Conservation (phyloP, 2,329 filamentous ascomycete species). For the Neofusicoccum kwambonambiense region DNA sequence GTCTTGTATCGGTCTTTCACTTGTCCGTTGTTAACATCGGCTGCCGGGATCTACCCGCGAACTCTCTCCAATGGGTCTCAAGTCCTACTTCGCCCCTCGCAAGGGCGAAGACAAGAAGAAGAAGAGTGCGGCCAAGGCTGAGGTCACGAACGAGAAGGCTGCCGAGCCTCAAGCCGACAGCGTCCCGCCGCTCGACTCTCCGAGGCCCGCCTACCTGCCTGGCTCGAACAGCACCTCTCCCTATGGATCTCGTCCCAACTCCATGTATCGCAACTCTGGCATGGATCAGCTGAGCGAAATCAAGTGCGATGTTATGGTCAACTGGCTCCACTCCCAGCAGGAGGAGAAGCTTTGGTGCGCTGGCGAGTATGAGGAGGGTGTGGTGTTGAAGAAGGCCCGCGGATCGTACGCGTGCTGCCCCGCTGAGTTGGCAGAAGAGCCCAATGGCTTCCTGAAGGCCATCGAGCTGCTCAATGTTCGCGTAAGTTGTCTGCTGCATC, state of each 20-base stretch:
- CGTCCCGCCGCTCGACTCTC: slow-evolving; percentile 4
- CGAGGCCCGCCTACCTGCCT: neutral
- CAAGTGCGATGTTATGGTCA: slow-evolving; percentile 62
- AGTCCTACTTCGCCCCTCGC: slow-evolving; percentile 13
- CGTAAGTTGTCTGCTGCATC: slow-evolving; percentile 39
- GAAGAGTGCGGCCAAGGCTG: neutral
- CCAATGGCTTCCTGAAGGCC: slow-evolving; percentile 51
- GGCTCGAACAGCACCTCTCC: slow-evolving; percentile 6
- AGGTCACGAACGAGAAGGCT: slow-evolving; percentile 1
- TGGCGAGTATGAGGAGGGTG: slow-evolving; percentile 52
- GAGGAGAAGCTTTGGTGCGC: slow-evolving; percentile 55
- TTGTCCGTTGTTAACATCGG: neutral
- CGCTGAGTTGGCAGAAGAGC: slow-evolving; percentile 45
- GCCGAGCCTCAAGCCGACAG: neutral
- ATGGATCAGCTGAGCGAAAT: slow-evolving; percentile 52
- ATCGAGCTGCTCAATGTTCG: slow-evolving; percentile 53
- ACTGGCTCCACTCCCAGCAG: slow-evolving; percentile 63
- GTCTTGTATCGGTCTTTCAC: neutral
- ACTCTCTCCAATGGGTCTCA: slow-evolving; percentile 3
- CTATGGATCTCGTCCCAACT: slow-evolving; percentile 27
- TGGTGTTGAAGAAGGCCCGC: slow-evolving; percentile 54
- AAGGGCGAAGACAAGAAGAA: slow-evolving; percentile 12
- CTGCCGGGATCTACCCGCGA: neutral
- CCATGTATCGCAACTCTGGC: slow-evolving; percentile 38
- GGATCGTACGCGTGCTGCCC: slow-evolving; percentile 54